Evolutionary conservation across 2,329 filamentous ascomycete genomes (phyloP).

Genomic region (Laburnicola sp.): DNA sequence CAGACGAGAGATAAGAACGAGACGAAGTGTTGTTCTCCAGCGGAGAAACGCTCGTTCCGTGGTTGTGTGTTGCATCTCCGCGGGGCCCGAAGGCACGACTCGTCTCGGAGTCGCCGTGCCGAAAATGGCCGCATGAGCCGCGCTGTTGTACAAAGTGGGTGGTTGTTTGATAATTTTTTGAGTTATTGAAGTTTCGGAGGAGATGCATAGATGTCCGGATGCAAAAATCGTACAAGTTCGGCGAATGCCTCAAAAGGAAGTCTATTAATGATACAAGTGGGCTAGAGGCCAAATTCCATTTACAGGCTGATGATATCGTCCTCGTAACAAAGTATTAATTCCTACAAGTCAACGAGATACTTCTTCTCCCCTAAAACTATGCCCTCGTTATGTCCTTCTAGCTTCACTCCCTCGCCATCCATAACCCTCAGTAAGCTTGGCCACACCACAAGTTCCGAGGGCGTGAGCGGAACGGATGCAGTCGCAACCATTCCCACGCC

Average conservation of each 20-base stretch:
- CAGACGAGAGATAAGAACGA: constrained; percentile 2
- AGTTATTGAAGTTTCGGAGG: no score
- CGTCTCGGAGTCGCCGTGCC: no score
- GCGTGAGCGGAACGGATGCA: background rate
- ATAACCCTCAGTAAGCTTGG: constrained; percentile 12
- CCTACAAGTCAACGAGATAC: constrained; percentile 11
- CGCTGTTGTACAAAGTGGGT: no score
- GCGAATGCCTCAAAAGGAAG: no score
- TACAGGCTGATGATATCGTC: no score
- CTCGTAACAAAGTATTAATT: no score
- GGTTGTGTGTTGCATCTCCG: constrained; percentile 3
- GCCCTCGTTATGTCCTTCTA: constrained; percentile 5
- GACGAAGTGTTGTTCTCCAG: background rate
- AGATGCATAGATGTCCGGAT: no score
- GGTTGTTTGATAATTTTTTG: no score
- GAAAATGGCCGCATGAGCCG: background rate
- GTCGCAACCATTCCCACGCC: background rate
- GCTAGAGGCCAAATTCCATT: no score
- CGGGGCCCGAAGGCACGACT: constrained; percentile 2
- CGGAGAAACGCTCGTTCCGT: constrained; percentile 8
- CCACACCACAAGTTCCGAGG: constrained; percentile 15
- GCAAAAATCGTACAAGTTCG: no score
- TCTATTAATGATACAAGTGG: no score
- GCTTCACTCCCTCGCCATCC: constrained; percentile 11
- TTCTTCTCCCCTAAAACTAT: constrained; percentile 9